phyloP scores from a whole-genome alignment of 2,329 filamentous ascomycete genomes.

The Venturia effusa region DNA sequence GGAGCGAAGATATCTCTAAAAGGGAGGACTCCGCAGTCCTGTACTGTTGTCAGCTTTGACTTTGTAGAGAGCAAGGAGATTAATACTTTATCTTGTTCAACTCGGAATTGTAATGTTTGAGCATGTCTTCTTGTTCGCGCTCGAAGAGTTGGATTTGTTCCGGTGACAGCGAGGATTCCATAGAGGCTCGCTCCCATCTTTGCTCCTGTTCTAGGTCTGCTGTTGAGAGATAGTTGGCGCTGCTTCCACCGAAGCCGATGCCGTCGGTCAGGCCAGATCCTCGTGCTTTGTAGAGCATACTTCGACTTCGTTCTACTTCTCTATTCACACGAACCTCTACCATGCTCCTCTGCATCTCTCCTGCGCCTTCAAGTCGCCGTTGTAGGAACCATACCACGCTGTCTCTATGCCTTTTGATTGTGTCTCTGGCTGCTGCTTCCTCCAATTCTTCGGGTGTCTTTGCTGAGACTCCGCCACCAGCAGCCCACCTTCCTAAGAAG shows the following conservation, averaged over 20 bases:
- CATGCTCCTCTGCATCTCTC: constrained; percentile 74
- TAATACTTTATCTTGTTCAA: constrained; percentile 85
- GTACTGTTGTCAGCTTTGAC: constrained; percentile 16
- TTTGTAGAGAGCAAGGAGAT: background rate
- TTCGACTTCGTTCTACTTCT: constrained; percentile 82
- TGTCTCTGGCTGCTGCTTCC: constrained; percentile 61
- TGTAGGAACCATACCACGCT: constrained; percentile 75
- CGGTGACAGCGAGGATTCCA: constrained; percentile 48
- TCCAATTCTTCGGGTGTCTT: constrained; percentile 56
- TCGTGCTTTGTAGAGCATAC: constrained; percentile 60
- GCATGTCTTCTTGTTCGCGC: constrained; percentile 82
- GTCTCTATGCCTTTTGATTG: constrained; percentile 62
- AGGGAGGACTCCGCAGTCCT: constrained; percentile 85
- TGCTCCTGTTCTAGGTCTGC: constrained; percentile 16
- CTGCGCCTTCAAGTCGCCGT: constrained; percentile 63
- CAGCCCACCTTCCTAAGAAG: constrained; percentile 58
- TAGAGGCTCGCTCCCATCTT: background rate
- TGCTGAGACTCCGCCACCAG: constrained; percentile 36
- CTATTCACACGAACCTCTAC: constrained; percentile 80
- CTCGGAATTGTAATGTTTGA: constrained; percentile 89
- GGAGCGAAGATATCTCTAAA: constrained; percentile 83
- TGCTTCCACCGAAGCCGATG: constrained; percentile 11
- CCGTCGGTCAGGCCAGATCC: constrained; percentile 9
- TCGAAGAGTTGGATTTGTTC: constrained; percentile 93
- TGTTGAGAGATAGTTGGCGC: constrained; percentile 1